Evolutionary conservation across 2,329 filamentous ascomycete genomes (phyloP), one percentile per base, ranked within the genome.

Genomic region (Colletotrichum sublineola): DNA sequence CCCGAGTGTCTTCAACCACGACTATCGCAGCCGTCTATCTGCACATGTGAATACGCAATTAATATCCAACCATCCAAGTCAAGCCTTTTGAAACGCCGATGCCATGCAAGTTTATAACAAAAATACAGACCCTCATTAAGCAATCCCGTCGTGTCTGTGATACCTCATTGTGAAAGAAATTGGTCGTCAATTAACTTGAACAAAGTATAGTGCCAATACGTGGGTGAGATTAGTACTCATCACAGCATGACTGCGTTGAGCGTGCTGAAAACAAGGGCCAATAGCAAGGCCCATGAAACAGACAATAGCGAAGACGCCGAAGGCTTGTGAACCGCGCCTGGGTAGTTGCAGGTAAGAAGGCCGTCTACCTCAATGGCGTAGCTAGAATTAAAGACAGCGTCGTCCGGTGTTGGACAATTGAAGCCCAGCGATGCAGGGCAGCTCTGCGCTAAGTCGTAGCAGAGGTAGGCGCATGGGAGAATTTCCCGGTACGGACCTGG

Each of bases 401-500:
- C 81, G 29, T 77, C 73, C 3, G 68, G 65, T 31, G 61, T 62
- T 2, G 96, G 96, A 82, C 96, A 99, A 1, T 80, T 83, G 77
- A 99, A 98, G 0, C 87, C 86, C 76, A 99, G 84, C 0, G 86
- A 82, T 0, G 94, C 88, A 0, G 96, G 96, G 82, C 96, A 99
- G 78, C 89, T 94, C 82, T 93, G 91, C 14, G 97, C 93, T 1
- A 99, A 86, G 66, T 92, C 90, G 79, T 95, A 96, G 83, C 96
- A 99, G 63, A 98, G 83, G 75, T 97, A 93, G 73, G 93, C 89
- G 78, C 96, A 98, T 0, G 96, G 96, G 11, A 97, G 84, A 29
- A 98, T 85, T 83, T 99, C 96, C 79, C 95, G 97, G 83, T 99
- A 98, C 0, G 96, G 96, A 0, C 96, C 96, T 0, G 96, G 95